A percentile compares a stretch with the other conserved stretches of the same genome.
phyloP scores from a whole-genome alignment of 2,329 filamentous ascomycete genomes.

The Colletotrichum australisinense region DNA sequence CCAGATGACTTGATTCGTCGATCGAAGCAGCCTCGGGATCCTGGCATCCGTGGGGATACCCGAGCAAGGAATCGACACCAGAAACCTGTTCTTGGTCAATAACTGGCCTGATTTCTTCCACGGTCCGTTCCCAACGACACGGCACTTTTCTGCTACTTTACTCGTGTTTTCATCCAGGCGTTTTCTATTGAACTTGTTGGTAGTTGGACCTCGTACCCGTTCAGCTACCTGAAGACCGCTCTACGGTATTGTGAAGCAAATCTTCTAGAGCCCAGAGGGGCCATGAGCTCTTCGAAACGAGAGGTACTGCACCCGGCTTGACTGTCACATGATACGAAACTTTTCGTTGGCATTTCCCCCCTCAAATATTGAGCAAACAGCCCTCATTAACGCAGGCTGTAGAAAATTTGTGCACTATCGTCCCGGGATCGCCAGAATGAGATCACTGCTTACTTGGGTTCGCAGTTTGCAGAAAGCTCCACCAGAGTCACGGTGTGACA shows the following conservation, averaged over 20 bases:
- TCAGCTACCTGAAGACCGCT: too few relatives aligned
- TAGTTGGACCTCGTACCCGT: too few relatives aligned
- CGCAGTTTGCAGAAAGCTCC: not conserved
- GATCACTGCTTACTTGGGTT: not conserved
- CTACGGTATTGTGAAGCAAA: too few relatives aligned
- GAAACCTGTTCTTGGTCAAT: not conserved
- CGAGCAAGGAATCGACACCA: not conserved
- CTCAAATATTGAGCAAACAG: too few relatives aligned
- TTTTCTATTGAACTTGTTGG: not conserved
- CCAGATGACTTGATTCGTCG: not conserved
- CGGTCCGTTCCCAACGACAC: not conserved
- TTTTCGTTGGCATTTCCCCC: too few relatives aligned
- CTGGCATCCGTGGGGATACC: not conserved
- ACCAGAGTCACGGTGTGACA: not conserved
- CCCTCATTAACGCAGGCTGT: too few relatives aligned
- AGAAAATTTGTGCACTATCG: not conserved
- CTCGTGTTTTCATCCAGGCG: not conserved
- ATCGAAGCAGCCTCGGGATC: not conserved
- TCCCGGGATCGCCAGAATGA: not conserved
- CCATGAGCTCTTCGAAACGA: too few relatives aligned
- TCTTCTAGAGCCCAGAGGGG: too few relatives aligned
- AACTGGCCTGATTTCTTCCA: not conserved
- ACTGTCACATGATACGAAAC: too few relatives aligned
- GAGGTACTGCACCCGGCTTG: too few relatives aligned
- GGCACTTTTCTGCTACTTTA: not conserved